phyloP scores from a whole-genome alignment of 306 rosid genomes.

The Lathyrus sativus region DNA sequence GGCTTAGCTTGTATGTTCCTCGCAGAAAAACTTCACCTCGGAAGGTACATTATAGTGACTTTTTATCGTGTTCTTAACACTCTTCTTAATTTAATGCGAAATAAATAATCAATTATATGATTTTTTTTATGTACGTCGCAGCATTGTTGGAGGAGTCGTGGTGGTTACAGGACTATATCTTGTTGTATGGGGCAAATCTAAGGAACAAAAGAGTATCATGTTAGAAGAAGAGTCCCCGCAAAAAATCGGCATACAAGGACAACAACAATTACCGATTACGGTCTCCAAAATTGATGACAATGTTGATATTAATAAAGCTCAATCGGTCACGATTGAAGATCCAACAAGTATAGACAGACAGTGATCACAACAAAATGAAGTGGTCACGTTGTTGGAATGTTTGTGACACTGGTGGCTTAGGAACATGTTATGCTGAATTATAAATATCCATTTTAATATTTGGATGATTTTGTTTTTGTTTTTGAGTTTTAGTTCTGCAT shows the following conservation, averaged over 20 bases:
- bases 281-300: conserved; percentile 2
- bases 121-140: conserved; percentile 15
- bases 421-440: background rate
- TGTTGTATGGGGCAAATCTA: conserved; percentile 51
- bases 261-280: conserved; percentile 38
- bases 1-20: conserved; percentile 52
- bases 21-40: conserved; percentile 65
- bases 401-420: background rate
- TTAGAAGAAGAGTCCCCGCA: conserved; percentile 8
- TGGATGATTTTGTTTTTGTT: background rate
- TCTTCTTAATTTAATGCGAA: background rate
- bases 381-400: background rate
- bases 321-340: conserved; percentile 16
- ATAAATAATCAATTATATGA: background rate
- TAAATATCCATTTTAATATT: background rate
- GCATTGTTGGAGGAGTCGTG: conserved; percentile 41
- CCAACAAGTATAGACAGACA: background rate
- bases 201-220: conserved; percentile 28
- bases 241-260: conserved; percentile 21
- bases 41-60: conserved; percentile 50
- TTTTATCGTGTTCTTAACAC: background rate
- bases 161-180: conserved; percentile 45
- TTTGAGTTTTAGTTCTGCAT: background rate
- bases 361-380: background rate
- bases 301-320: background rate